Evolutionary conservation across 805 yeast species (phyloP).

Genomic region (Candida orba): DNA sequence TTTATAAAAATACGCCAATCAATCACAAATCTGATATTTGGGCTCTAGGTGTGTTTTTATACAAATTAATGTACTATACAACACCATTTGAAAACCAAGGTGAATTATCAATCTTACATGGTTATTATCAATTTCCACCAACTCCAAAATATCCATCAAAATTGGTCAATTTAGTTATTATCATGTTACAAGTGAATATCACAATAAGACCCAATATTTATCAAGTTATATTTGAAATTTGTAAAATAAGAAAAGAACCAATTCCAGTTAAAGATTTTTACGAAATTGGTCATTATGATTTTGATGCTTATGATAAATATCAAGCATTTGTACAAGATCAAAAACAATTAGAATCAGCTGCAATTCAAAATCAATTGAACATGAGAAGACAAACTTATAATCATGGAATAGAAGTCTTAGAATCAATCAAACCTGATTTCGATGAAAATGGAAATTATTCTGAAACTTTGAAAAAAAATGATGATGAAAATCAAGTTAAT

Average conservation of each 20-base stretch:
- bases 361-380: constrained; percentile 21
- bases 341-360: constrained; percentile 16
- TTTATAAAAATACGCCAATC: constrained; percentile 58
- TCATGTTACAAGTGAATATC: constrained; percentile 81
- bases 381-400: background rate
- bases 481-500: background rate
- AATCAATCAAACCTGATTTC: background rate
- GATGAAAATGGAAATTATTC: background rate
- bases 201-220: constrained; percentile 76
- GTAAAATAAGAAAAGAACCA: constrained; percentile 46
- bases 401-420: constrained; percentile 3
- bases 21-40: constrained; percentile 81
- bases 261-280: constrained; percentile 40
- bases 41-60: constrained; percentile 77
- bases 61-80: constrained; percentile 72
- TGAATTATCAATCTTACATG: constrained; percentile 65
- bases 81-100: constrained; percentile 72
- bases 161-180: constrained; percentile 65
- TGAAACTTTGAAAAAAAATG: background rate
- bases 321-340: constrained; percentile 27
- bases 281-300: constrained; percentile 47
- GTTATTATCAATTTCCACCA: constrained; percentile 70
- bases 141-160: constrained; percentile 64
- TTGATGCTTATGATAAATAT: constrained; percentile 46
- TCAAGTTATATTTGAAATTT: constrained; percentile 63